Percentiles rank a stretch among this genome's conserved stretches.
Conservation (phyloP, 352 stramenopile species). For the Thraustochytrium striatum region DNA sequence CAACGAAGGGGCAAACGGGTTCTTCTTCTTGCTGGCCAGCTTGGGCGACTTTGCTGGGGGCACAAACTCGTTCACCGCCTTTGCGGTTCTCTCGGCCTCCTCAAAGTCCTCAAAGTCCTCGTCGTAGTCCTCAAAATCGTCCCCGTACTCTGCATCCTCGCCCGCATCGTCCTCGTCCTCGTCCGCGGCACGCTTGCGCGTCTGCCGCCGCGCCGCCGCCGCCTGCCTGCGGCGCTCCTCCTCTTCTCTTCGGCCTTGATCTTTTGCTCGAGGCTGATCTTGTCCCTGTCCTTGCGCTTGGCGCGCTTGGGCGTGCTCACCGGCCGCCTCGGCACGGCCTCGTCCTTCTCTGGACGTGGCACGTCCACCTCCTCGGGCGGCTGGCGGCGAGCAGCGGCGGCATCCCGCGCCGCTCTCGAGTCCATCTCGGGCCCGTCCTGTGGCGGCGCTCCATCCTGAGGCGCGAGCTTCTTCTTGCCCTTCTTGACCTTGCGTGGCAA, state of each 20-base stretch:
- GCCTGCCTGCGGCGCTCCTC: not conserved
- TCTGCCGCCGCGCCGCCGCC: not conserved
- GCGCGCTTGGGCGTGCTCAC: not conserved
- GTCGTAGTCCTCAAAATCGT: conserved; percentile 40
- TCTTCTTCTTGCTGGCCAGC: conserved; percentile 11
- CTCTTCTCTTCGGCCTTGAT: no score
- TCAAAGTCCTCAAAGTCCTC: conserved; percentile 40
- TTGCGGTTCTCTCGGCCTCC: not conserved
- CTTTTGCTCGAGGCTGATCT: not conserved
- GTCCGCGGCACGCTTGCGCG: not conserved
- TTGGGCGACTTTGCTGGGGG: conserved; percentile 26
- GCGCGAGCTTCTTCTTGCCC: not conserved
- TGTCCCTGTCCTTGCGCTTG: not conserved
- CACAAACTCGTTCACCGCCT: not conserved
- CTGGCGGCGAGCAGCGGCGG: not conserved
- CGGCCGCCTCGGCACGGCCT: not conserved
- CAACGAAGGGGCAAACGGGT: conserved; percentile 23
- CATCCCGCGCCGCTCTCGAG: not conserved
- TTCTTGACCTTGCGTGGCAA: not conserved
- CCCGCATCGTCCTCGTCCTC: not conserved
- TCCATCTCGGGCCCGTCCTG: not conserved
- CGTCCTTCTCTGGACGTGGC: not conserved
- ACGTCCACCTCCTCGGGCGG: not conserved
- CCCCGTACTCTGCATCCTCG: not conserved
- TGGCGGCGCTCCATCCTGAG: not conserved